Base-by-base conservation (phyloP, 257 asterid genomes). In the Eustoma russellianum region DNA sequence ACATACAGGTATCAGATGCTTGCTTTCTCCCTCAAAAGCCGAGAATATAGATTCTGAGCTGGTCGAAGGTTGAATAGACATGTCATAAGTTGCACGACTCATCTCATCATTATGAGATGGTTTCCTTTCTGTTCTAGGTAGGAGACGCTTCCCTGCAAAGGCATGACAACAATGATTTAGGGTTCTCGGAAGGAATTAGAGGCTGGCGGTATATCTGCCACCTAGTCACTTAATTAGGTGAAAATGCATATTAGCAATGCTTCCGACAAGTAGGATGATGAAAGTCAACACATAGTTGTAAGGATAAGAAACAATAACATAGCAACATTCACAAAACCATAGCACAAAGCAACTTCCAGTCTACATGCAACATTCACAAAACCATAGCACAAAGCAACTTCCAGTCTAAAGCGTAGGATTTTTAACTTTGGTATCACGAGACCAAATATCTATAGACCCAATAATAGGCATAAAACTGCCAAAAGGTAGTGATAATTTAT, bases 1-100 rank as follows among this genome's bases (percentile, higher is more conserved):
- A 77, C 93, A 5, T 80, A 93, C 99, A 49, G 99, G 86, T 65
- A 88, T 72, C 66, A 93, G 77, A 62, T 81, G 94, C 81, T 88
- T 93, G 83, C 70, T 81, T 85, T 93, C 99, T 50, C 72, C 92
- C 17, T 88, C 96, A 50, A 85, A 93, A 56, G 94, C 85, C 17
- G 96, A 69, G 74, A 93, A 79, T 55, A 82, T 66, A 45, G 96
- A 81, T 48, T 81, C 91, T 2, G 80, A 64, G 73, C 69, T 65
- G 60, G 61, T 46, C 35, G 48, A 72, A 38, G 85, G 88, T 44
- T 70, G 78, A 70, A 72, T 57, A 56, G 92, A 72, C 48, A 59
- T 41, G 77, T 53, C 70, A 69, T 81, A 88, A 53, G 94, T 83
- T 18, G 77, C 93, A 38, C 97, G 95, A 5, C 88, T 94, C 56